Evolutionary conservation across 257 asterid genomes (phyloP), one percentile per base, ranked within the genome.

Genomic region (Prunella vulgaris): DNA sequence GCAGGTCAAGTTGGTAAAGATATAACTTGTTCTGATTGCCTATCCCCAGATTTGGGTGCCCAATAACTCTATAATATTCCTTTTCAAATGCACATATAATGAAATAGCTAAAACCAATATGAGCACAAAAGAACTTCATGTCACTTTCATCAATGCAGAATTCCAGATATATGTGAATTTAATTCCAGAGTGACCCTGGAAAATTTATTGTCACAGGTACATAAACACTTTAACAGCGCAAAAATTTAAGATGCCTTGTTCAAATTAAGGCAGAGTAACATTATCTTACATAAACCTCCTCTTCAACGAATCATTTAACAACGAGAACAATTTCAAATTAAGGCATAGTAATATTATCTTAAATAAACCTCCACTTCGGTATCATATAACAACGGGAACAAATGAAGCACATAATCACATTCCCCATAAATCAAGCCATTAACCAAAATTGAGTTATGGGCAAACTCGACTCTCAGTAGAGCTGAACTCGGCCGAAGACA

Each of bases 391-490:
- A n/a, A n/a, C n/a, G n/a, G 5, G 38, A 32, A 32, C 40, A 37
- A 37, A 8, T 40, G 48, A 40, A 15, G 48, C n/a, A 40, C n/a
- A 40, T 10, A 12, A 48, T 48, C 54, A 40, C 5, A 38, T 10
- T 1, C 51, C 24, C 9, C 32, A 40, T 40, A 40, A 10, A 7
- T 9, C 48, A 40, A 9, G 9, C 44, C 44, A 40, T 40, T 40
- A 40, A 40, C 48, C 3, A 40, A 40, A 40, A 40, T 40, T 40
- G 48, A 13, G 10, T 27, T 46, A 2, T 42, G 42, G 14, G 33
- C 54, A 66, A 30, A 32, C 49, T 71, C 62, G 32, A 17, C 32
- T 64, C 71, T 15, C 17, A 27, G 64, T n/a, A 46, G 53, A 15
- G 48, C 22, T 5, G 8, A 40, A 5, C 2, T 40, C 15, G 3